A percentile compares a stretch with the other conserved stretches of the same genome.
phyloP scores from a whole-genome alignment of 768 basidiomycete genomes.

The Bullera alba region DNA sequence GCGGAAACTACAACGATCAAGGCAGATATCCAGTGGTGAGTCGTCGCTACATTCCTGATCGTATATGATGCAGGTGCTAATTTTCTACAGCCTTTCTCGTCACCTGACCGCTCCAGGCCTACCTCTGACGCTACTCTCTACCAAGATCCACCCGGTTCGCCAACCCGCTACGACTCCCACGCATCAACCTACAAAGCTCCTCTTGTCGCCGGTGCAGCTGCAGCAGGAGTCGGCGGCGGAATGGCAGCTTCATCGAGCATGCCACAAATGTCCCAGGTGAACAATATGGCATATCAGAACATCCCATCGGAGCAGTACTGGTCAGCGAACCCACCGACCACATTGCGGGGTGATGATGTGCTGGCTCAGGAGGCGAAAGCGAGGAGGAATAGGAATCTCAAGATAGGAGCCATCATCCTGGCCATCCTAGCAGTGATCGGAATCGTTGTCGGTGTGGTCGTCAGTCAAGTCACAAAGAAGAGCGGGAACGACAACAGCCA shows the following conservation, averaged over 20 bases:
- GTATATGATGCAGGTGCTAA: background rate
- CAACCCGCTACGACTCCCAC: background rate
- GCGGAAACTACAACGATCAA: background rate
- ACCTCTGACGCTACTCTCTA: background rate
- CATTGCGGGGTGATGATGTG: constrained; percentile 1
- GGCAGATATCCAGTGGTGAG: background rate
- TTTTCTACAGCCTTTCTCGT: background rate
- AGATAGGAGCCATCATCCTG: constrained; percentile 52
- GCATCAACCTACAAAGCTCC: background rate
- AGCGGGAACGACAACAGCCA: constrained; percentile 7
- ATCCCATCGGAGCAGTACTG: constrained; percentile 32
- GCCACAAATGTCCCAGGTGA: background rate
- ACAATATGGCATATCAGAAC: constrained; percentile 18
- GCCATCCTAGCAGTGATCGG: constrained; percentile 51
- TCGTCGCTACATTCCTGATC: background rate
- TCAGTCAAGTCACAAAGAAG: constrained; percentile 54
- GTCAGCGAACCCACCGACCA: background rate
- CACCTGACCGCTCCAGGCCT: background rate
- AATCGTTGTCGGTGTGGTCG: constrained; percentile 60
- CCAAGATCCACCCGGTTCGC: background rate
- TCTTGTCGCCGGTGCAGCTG: background rate
- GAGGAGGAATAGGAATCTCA: constrained; percentile 14
- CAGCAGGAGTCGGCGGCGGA: background rate
- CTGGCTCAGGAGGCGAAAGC: background rate
- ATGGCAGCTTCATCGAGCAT: background rate